Conservation (phyloP, 768 basidiomycete genomes). For the Boletus sp. region DNA sequence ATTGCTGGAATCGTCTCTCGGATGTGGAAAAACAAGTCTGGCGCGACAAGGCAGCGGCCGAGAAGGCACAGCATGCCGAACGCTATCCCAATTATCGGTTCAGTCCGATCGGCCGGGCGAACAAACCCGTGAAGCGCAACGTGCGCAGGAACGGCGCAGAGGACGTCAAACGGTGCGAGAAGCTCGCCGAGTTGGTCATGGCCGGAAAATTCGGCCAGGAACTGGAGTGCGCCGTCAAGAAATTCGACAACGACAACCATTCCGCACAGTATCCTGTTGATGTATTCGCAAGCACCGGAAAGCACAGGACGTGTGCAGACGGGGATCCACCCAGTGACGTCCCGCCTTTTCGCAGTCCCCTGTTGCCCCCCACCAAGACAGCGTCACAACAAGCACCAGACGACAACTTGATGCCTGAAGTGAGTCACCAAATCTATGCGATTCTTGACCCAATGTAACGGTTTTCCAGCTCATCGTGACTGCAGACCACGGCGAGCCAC, state of each 20-base stretch:
- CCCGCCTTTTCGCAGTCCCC: slow-evolving; percentile 27
- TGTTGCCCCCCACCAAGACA: slow-evolving; percentile 26
- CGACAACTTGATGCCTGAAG: neutral
- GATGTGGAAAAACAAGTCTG: slow-evolving; percentile 50
- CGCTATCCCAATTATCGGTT: slow-evolving; percentile 57
- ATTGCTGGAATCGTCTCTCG: slow-evolving; percentile 53
- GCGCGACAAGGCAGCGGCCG: slow-evolving; percentile 47
- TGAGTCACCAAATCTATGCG: slow-evolving; percentile 5
- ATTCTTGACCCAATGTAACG: slow-evolving; percentile 1
- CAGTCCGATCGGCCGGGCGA: slow-evolving; percentile 41
- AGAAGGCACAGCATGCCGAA: slow-evolving; percentile 46
- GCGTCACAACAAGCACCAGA: neutral
- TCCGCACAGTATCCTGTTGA: neutral
- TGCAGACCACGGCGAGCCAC: slow-evolving; percentile 1
- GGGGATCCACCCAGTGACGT: slow-evolving; percentile 5
- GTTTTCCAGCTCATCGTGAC: neutral
- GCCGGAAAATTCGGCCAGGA: slow-evolving; percentile 50
- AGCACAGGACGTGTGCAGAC: neutral
- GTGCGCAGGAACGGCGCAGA: slow-evolving; percentile 48
- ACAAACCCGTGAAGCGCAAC: slow-evolving; percentile 46
- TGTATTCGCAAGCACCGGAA: neutral
- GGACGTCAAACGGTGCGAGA: slow-evolving; percentile 47
- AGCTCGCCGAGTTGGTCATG: slow-evolving; percentile 48
- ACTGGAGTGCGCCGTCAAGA: slow-evolving; percentile 42
- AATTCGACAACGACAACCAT: slow-evolving; percentile 23